Evolutionary conservation across 345 rosid genomes (phyloP), one percentile per base, ranked within the genome.

Genomic region (Gossypium bickii): DNA sequence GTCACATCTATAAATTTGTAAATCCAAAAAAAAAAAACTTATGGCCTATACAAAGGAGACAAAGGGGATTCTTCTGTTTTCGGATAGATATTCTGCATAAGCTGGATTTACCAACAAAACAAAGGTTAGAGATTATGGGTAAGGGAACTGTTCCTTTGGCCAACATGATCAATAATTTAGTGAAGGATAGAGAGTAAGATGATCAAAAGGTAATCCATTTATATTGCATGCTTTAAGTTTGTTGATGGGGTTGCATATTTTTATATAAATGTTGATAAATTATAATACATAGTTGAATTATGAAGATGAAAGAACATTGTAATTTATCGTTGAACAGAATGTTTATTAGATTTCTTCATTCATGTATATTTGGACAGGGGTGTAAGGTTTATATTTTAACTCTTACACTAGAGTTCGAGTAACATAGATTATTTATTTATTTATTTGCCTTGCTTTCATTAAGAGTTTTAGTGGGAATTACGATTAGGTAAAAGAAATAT

Each of bases 41-140:
- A 76, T 95, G 99, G 99, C 99, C 98, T 41, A 91, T 91, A 57
- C 75, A 91, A 74, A 87, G 98, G 75, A 87, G 99, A 79, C 99
- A 95, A 62, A 84, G 99, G 80, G 99, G 91, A 70, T 95, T 95
- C 89, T 95, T 95, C 87, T 95, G 98, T 83, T 95, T 95, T 2
- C 97, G 99, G n/a, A 95, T 95, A 98, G 99, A 93, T 83, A 82
- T 90, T 73, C 79, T 95, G 76, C 92, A 93, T 52, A 95, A 93
- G 82, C 97, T 95, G 0, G 97, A 95, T 75, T 82, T 95, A 77
- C 82, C 76, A 3, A 96, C 85, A 47, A 93, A 98, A 3, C 90
- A 93, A 75, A 87, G 98, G 81, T 66, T 90, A 43, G 99, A 93
- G 90, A 95, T 95, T 78, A 93, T 95, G 98, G 81, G 87, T 2